Evolutionary conservation across 169 alveolate genomes (phyloP).

Genomic region (Eimeria acervulina): DNA sequence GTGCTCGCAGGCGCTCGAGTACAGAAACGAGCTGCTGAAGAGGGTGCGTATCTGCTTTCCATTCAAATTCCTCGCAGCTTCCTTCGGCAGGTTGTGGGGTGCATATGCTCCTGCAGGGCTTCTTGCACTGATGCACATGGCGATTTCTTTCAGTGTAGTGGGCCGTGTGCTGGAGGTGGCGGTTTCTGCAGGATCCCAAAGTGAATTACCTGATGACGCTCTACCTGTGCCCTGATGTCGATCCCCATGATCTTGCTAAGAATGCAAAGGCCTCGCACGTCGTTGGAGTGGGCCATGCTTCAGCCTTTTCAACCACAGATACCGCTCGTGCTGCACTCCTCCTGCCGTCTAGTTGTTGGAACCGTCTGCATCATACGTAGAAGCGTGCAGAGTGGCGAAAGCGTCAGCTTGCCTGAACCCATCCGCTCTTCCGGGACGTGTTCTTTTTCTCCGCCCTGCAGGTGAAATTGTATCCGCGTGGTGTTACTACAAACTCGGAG

Average conservation of each 20-base stretch:
- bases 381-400: neutral
- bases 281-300: conserved; percentile 57
- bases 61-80: neutral
- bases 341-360: neutral
- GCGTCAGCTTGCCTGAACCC: neutral
- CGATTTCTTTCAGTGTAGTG: neutral
- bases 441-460: neutral
- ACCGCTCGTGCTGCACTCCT: neutral
- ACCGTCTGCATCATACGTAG: neutral
- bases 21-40: conserved; percentile 61
- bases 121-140: neutral
- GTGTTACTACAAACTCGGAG: conserved; percentile 86
- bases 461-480: conserved; percentile 85
- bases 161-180: neutral
- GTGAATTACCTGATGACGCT: conserved; percentile 85
- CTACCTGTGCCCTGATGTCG: conserved; percentile 78
- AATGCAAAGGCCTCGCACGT: conserved; percentile 80
- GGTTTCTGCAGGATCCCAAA: conserved; percentile 75
- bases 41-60: conserved; percentile 59
- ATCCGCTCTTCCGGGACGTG: neutral
- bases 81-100: neutral
- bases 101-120: neutral
- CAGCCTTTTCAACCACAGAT: neutral
- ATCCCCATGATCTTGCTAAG: conserved; percentile 64
- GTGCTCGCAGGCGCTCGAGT: conserved; percentile 79